Evolutionary conservation across 768 basidiomycete species (phyloP).

Genomic region (Phlegmacium glaucopus): DNA sequence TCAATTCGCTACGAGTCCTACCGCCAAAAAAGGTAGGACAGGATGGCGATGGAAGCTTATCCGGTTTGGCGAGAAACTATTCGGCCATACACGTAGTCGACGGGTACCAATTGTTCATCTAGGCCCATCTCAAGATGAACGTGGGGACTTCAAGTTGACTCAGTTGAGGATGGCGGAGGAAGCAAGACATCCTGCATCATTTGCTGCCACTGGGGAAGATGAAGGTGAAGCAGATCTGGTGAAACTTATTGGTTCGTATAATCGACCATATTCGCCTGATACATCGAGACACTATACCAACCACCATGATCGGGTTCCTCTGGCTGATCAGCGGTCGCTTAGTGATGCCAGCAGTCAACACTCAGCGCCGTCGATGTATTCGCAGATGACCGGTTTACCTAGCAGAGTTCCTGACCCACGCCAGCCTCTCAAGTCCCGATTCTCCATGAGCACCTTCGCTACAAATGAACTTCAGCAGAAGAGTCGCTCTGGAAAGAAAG

Average conservation of each 20-base stretch:
- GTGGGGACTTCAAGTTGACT: slow-evolving; percentile 46
- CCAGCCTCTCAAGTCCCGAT: slow-evolving; percentile 53
- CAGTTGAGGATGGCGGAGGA: slow-evolving; percentile 39
- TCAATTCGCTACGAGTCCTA: slow-evolving; percentile 55
- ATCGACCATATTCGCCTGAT: slow-evolving; percentile 22
- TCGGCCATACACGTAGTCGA: slow-evolving; percentile 35
- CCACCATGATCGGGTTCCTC: slow-evolving; percentile 6
- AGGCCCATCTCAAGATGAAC: slow-evolving; percentile 45
- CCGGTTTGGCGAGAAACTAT: slow-evolving; percentile 57
- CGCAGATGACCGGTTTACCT: slow-evolving; percentile 63
- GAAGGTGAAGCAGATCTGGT: slow-evolving; percentile 38
- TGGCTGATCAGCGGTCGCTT: slow-evolving; percentile 26
- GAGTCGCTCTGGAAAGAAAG: slow-evolving; percentile 16
- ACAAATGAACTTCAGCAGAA: slow-evolving; percentile 10
- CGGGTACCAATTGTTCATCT: slow-evolving; percentile 35
- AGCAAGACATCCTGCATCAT: slow-evolving; percentile 25
- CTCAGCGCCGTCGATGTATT: slow-evolving; percentile 63
- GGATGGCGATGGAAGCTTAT: slow-evolving; percentile 56
- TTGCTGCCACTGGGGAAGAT: slow-evolving; percentile 1
- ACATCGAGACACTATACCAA: slow-evolving; percentile 7
- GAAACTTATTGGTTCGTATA: slow-evolving; percentile 47
- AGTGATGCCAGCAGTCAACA: slow-evolving; percentile 45
- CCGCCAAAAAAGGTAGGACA: slow-evolving; percentile 48
- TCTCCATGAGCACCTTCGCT: slow-evolving; percentile 43
- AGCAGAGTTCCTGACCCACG: slow-evolving; percentile 59